Evolutionary conservation across 2,329 filamentous ascomycete genomes (phyloP), one percentile per base, ranked within the genome.

Genomic region (Fusarium scirpi): DNA sequence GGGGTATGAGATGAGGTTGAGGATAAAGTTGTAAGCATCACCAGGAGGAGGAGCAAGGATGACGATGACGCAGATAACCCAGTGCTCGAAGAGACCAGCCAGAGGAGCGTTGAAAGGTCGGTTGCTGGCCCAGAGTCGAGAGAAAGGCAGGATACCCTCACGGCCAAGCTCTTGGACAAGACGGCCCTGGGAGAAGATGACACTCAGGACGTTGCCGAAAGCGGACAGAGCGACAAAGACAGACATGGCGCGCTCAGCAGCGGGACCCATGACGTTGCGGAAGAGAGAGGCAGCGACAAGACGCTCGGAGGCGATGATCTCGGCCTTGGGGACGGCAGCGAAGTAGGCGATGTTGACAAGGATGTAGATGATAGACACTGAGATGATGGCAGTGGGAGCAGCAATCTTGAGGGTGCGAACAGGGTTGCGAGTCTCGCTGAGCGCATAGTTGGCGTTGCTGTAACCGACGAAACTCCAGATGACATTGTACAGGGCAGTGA

Each of bases 401-500:
- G 90, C 89, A 49, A 89, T 85, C 78, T 88, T 90, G 62, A 92
- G 83, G 0, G 90, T 92, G 25, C 84, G 83, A 8, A 89, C 85
- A 0, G 90, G 90, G 78, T 91, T 87, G 76, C 85, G 88, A 48
- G 89, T 90, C 81, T 92, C 90, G 74, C 85, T 87, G 32, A 90
- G 81, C 47, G 85, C 88, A 74, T 91, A 90, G 80, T 91, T 91
- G 76, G 89, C 89, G 77, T 91, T 91, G 80, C 84, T 87, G 82
- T 90, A 91, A 25, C 90, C 90, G 69, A 90, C 86, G 73, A 89
- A 92, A 65, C 86, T 89, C 86, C 90, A 92, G 73, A 92, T 90
- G 67, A 92, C 89, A 71, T 91, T 92, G 82, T 91, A 92, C 0
- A 92, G 80, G 0, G 90, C 89, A 2, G 88, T 91, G n/a, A 91